A percentile compares a stretch with the other conserved stretches of the same genome.
phyloP scores from a whole-genome alignment of 2,329 filamentous ascomycete genomes.

The Xylaria sp. region DNA sequence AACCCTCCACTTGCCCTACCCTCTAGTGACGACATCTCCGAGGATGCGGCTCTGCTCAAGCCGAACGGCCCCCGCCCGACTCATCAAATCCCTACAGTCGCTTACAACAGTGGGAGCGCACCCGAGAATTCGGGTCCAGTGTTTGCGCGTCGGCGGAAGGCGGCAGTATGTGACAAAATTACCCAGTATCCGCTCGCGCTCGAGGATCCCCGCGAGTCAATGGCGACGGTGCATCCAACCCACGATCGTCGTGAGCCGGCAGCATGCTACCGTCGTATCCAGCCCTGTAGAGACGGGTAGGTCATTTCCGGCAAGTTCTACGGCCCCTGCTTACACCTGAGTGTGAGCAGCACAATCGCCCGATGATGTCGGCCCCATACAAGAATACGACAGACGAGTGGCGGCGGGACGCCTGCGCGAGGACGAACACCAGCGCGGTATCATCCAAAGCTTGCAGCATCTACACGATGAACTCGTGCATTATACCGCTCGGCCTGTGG shows the following conservation, averaged over 20 bases:
- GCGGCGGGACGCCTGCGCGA: conserved; percentile 78
- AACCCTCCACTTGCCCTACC: background rate
- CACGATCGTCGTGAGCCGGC: conserved; percentile 33
- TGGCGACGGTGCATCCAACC: conserved; percentile 17
- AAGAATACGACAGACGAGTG: conserved; percentile 89
- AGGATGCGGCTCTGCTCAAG: conserved; percentile 44
- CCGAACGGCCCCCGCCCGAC: conserved; percentile 38
- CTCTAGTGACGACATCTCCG: conserved; percentile 26
- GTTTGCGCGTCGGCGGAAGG: conserved; percentile 39
- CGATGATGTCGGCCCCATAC: conserved; percentile 74
- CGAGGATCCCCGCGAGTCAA: conserved; percentile 13
- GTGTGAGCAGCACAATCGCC: conserved; percentile 32
- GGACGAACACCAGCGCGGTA: conserved; percentile 90
- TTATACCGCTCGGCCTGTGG: conserved; percentile 79
- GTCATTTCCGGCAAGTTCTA: conserved; percentile 21
- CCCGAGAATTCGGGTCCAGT: conserved; percentile 34
- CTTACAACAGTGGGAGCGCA: conserved; percentile 34
- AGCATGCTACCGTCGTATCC: conserved; percentile 39
- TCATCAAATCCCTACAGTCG: conserved; percentile 35
- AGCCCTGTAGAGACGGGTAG: conserved; percentile 39
- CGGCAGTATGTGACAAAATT: conserved; percentile 35
- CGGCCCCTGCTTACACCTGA: conserved; percentile 22
- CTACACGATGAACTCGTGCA: conserved; percentile 82
- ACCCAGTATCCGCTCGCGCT: background rate
- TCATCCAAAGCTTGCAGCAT: conserved; percentile 89